Evolutionary conservation across 352 stramenopile species (phyloP).

Genomic region (Globisporangium apiculatum): DNA sequence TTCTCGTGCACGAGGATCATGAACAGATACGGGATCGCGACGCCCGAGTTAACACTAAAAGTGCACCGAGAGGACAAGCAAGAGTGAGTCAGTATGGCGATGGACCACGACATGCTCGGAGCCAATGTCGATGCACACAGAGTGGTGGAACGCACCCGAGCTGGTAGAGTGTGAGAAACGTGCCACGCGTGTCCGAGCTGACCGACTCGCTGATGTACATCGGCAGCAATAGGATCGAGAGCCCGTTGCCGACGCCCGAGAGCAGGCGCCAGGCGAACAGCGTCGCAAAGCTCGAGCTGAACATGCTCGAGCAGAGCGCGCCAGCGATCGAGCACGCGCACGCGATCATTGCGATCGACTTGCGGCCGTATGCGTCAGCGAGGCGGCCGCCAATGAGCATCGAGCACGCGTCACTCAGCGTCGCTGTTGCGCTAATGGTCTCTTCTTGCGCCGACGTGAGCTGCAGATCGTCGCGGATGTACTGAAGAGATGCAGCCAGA

Average conservation of each 20-base stretch:
- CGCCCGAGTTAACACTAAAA: conserved; percentile 63
- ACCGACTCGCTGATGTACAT: conserved; percentile 88
- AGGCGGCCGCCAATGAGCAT: conserved; percentile 73
- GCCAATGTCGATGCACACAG: no score
- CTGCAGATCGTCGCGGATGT: conserved; percentile 66
- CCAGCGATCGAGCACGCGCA: conserved; percentile 67
- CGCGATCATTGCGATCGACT: conserved; percentile 62
- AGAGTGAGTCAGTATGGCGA: no score
- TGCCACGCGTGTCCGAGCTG: conserved; percentile 46
- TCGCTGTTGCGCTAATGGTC: conserved; percentile 69
- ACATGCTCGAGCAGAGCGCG: conserved; percentile 40
- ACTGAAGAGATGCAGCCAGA: conserved; percentile 70
- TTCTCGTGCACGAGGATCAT: conserved; percentile 73
- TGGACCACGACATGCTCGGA: no score
- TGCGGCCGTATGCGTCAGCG: conserved; percentile 68
- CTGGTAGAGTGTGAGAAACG: conserved; percentile 74
- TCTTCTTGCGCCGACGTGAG: conserved; percentile 67
- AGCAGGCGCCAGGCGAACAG: conserved; percentile 67
- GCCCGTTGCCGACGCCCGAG: conserved; percentile 68
- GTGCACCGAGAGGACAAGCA: neutral
- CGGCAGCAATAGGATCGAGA: conserved; percentile 81
- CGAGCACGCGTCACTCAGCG: conserved; percentile 68
- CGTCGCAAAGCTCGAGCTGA: conserved; percentile 48
- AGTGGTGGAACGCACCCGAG: conserved; percentile 39
- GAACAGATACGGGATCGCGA: conserved; percentile 71